A percentile compares a stretch with the other conserved stretches of the same genome.
Evolutionary conservation across 345 rosid genomes (phyloP).

Genomic region (Acer saccharum): DNA sequence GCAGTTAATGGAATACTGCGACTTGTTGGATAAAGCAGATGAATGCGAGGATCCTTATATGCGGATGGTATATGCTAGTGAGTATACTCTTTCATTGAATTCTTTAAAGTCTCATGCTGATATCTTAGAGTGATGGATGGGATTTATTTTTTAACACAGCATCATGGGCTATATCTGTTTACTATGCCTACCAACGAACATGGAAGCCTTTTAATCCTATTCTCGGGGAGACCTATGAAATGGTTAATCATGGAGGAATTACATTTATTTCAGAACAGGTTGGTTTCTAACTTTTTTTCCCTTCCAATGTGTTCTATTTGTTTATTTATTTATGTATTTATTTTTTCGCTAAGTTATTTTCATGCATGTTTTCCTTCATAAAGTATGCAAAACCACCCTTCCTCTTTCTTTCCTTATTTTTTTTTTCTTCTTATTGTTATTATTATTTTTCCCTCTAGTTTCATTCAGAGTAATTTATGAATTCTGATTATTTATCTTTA

Average conservation of each 20-base stretch:
- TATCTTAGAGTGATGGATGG: slow-evolving; percentile 11
- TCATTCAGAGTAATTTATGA: not conserved
- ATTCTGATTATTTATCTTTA: not conserved
- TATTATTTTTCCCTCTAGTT: not conserved
- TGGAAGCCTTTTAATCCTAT: slow-evolving; percentile 99
- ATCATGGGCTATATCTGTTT: slow-evolving; percentile 89
- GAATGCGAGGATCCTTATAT: slow-evolving; percentile 88
- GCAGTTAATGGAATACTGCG: slow-evolving; percentile 89
- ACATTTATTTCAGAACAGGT: slow-evolving; percentile 91
- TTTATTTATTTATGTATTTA: not conserved
- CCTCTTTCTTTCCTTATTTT: not conserved
- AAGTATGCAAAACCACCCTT: not conserved
- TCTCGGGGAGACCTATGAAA: slow-evolving; percentile 93
- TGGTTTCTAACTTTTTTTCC: slow-evolving; percentile 19
- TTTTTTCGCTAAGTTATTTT: not conserved
- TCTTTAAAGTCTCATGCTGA: not conserved
- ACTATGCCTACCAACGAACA: slow-evolving; percentile 76
- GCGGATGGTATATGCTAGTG: slow-evolving; percentile 86
- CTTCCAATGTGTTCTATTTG: not conserved
- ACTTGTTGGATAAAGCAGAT: slow-evolving; percentile 82
- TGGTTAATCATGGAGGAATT: slow-evolving; percentile 77
- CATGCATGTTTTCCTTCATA: not conserved
- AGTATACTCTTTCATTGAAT: slow-evolving; percentile 26
- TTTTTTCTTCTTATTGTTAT: not conserved
- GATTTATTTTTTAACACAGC: slow-evolving; percentile 43